Percentiles rank a stretch among this genome's conserved stretches.
These are phyloP conservation scores for Arachnopeziza araneosa DNA, from an alignment of 2,329 filamentous ascomycete species.

Conservation along the genomic window DNA sequence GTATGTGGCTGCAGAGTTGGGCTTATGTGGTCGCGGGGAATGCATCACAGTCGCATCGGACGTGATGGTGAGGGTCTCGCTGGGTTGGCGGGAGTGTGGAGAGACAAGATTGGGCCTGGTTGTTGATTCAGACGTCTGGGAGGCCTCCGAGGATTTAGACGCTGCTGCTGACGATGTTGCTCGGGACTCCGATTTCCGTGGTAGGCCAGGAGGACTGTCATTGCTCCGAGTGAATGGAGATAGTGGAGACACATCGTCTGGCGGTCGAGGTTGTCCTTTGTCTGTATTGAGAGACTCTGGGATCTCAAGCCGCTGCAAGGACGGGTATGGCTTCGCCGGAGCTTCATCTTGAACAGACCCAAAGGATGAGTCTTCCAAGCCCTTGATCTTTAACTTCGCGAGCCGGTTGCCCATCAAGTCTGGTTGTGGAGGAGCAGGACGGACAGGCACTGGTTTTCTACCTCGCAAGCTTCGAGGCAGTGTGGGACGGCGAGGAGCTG, in stretches of 20 bases:
- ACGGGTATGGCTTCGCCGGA: neutral
- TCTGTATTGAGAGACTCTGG: slow-evolving; percentile 23
- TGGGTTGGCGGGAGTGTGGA: slow-evolving; percentile 19
- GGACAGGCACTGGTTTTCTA: slow-evolving; percentile 24
- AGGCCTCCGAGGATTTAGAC: neutral
- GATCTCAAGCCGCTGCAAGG: slow-evolving; percentile 18
- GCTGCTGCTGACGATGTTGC: neutral
- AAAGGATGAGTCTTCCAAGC: slow-evolving; percentile 13
- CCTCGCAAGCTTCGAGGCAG: slow-evolving; percentile 16
- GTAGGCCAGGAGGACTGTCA: slow-evolving; percentile 17
- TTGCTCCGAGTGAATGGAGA: slow-evolving; percentile 22
- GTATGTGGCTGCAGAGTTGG: slow-evolving; percentile 14
- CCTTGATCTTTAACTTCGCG: slow-evolving; percentile 27
- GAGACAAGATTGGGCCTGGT: slow-evolving; percentile 9
- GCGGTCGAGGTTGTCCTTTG: slow-evolving; percentile 12
- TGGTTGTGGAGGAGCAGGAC: slow-evolving; percentile 25
- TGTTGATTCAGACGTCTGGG: slow-evolving; percentile 1
- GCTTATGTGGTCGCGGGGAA: slow-evolving; percentile 25
- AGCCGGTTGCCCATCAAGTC: slow-evolving; percentile 28
- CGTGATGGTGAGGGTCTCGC: slow-evolving; percentile 25
- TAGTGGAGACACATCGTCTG: slow-evolving; percentile 18
- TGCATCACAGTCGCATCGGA: slow-evolving; percentile 17
- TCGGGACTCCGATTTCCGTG: slow-evolving; percentile 19
- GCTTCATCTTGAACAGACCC: slow-evolving; percentile 12
- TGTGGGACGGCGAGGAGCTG: slow-evolving; percentile 10